A percentile compares a stretch with the other conserved stretches of the same genome.
Evolutionary conservation across 225 moss, liverwort and hornwort species (phyloP).

Genomic region (Pseudisothecium myosuroides): DNA sequence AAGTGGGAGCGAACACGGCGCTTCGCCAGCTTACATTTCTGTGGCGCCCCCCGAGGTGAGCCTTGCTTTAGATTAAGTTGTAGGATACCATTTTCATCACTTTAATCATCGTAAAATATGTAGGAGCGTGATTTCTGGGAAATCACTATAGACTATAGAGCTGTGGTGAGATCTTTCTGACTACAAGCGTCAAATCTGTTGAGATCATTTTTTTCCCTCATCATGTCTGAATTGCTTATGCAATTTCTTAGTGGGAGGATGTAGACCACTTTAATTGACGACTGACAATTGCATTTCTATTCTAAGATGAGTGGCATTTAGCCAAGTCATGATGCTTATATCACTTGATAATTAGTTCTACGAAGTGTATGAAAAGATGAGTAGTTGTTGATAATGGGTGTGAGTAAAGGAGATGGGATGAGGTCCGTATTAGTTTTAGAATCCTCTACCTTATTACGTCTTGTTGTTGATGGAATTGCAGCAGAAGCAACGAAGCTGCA

Average conservation of each 20-base stretch:
- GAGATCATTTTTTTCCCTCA: neutral
- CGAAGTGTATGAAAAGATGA: neutral
- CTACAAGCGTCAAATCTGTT: neutral
- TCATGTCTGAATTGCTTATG: neutral
- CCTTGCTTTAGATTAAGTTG: neutral
- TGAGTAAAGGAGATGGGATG: neutral
- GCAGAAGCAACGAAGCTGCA: neutral
- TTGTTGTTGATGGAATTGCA: neutral
- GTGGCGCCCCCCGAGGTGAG: conserved; percentile 58
- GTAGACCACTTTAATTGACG: neutral
- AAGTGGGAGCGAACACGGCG: neutral
- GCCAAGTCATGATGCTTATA: neutral
- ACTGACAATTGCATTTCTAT: neutral
- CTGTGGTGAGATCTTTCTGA: neutral
- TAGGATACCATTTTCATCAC: neutral
- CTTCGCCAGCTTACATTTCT: conserved; percentile 43
- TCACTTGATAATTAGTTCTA: neutral
- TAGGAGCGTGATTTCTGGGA: neutral
- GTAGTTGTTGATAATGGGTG: neutral
- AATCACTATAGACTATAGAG: neutral
- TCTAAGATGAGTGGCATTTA: neutral
- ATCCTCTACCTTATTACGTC: neutral
- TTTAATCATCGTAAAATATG: neutral
- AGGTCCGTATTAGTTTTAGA: neutral
- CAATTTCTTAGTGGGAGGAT: neutral